Conservation (phyloP, 1,284 basidiomycete species). For the Leccinum angustisporum region DNA sequence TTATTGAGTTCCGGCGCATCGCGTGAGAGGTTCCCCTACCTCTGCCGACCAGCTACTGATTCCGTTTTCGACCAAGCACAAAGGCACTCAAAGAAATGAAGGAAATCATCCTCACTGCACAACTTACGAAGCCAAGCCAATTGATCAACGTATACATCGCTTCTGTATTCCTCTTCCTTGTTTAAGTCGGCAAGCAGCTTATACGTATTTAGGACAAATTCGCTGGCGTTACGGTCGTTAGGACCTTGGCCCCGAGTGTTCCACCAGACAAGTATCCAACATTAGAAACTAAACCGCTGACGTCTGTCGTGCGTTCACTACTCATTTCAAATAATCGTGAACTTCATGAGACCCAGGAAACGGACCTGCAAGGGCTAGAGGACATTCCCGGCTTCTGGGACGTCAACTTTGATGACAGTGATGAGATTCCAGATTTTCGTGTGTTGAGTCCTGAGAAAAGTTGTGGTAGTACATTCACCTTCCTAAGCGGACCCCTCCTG, state of each 20-base stretch:
- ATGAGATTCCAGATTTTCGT: slow-evolving; percentile 10
- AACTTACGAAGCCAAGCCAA: slow-evolving; percentile 74
- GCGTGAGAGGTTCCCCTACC: slow-evolving; percentile 45
- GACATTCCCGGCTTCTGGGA: slow-evolving; percentile 68
- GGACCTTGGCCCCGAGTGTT: slow-evolving; percentile 57
- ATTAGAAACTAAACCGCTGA: slow-evolving; percentile 66
- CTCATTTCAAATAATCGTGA: neutral
- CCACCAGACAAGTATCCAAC: slow-evolving; percentile 59
- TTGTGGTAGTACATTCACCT: slow-evolving; percentile 11
- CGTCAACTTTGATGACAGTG: slow-evolving; percentile 41
- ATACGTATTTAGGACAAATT: slow-evolving; percentile 57
- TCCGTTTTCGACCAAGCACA: slow-evolving; percentile 47
- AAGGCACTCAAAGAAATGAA: slow-evolving; percentile 57
- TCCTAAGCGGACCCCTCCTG: neutral
- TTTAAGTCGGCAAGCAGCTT: slow-evolving; percentile 3
- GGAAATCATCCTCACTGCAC: slow-evolving; percentile 55
- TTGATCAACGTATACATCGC: slow-evolving; percentile 59
- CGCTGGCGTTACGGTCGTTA: slow-evolving; percentile 58
- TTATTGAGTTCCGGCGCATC: slow-evolving; percentile 76
- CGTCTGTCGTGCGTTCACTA: slow-evolving; percentile 44
- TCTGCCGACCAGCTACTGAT: slow-evolving; percentile 12
- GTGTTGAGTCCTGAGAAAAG: slow-evolving; percentile 6
- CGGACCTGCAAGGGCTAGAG: slow-evolving; percentile 62
- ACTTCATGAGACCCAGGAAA: slow-evolving; percentile 44
- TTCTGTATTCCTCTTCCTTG: slow-evolving; percentile 45